These are phyloP conservation scores for Lentinula raphanica DNA, from an alignment of 768 basidiomycete genomes.

Conservation along the genomic window DNA sequence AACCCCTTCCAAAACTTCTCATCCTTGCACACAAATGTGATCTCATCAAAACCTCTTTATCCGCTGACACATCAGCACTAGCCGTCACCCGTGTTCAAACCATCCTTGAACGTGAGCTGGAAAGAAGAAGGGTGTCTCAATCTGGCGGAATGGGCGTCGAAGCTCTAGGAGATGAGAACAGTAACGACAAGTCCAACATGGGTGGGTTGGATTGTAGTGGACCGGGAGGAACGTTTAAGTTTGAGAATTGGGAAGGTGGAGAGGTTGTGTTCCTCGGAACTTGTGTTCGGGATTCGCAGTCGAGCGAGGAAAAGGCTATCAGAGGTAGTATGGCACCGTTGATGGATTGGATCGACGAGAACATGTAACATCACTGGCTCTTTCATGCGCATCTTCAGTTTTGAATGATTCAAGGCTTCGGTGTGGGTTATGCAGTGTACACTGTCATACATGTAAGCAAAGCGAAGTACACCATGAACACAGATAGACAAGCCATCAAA, in stretches of 20 bases:
- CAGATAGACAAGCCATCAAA: no score
- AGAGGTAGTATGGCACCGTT: slow-evolving; percentile 38
- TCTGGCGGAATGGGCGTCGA: slow-evolving; percentile 66
- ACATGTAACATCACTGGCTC: slow-evolving; percentile 19
- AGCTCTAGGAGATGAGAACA: slow-evolving; percentile 53
- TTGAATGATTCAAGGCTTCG: no score
- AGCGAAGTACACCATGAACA: no score
- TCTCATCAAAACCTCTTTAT: slow-evolving; percentile 46
- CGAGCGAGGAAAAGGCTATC: slow-evolving; percentile 27
- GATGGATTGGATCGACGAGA: slow-evolving; percentile 43
- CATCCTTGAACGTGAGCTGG: slow-evolving; percentile 79
- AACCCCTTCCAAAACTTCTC: slow-evolving; percentile 50
- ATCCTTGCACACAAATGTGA: slow-evolving; percentile 79
- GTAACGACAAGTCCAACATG: slow-evolving; percentile 46
- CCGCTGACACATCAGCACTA: slow-evolving; percentile 28
- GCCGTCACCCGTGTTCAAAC: slow-evolving; percentile 65
- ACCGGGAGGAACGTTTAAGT: slow-evolving; percentile 54
- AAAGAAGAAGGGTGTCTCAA: slow-evolving; percentile 66
- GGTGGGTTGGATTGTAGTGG: slow-evolving; percentile 72
- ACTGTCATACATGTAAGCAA: no score
- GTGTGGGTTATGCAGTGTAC: no score
- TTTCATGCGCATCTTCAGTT: not conserved
- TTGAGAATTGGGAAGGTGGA: slow-evolving; percentile 81
- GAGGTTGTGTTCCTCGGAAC: slow-evolving; percentile 66
- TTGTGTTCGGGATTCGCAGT: slow-evolving; percentile 31